Evolutionary conservation across 2,329 filamentous ascomycete genomes (phyloP).

Genomic region (Pyrenophora teres): DNA sequence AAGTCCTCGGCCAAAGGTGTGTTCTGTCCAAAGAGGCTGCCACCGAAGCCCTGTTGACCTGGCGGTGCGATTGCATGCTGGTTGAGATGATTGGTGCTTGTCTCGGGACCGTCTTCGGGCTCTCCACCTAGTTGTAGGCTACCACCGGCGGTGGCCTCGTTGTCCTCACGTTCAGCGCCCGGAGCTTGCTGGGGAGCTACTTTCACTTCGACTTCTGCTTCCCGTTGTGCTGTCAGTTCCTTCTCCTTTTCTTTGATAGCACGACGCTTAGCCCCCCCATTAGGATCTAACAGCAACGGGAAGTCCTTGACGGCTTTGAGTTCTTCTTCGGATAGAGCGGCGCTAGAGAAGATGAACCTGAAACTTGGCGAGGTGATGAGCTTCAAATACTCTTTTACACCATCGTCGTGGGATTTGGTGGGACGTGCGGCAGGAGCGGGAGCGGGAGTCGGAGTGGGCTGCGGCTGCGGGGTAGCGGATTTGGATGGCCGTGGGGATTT

Average conservation of each 20-base stretch:
- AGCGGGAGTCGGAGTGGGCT: constrained; percentile 19
- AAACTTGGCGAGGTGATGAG: constrained; percentile 52
- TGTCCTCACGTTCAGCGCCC: constrained; percentile 65
- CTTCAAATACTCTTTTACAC: constrained; percentile 48
- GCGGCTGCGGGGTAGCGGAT: constrained; percentile 29
- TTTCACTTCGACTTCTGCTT: constrained; percentile 61
- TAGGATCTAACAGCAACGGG: constrained; percentile 81
- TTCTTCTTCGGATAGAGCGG: constrained; percentile 50
- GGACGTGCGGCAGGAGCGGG: constrained; percentile 20
- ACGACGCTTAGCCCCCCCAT: constrained; percentile 80
- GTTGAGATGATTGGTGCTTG: constrained; percentile 61
- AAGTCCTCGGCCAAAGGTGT: constrained; percentile 46
- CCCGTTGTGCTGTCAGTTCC: constrained; percentile 54
- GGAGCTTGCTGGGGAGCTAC: constrained; percentile 48
- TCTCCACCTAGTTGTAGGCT: constrained; percentile 91
- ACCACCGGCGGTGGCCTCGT: constrained; percentile 68
- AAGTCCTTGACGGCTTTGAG: constrained; percentile 60
- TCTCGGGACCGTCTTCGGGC: constrained; percentile 77
- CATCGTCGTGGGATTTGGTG: constrained; percentile 26
- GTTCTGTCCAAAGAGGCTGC: constrained; percentile 42
- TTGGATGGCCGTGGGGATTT: constrained; percentile 35
- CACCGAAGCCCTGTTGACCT: constrained; percentile 66
- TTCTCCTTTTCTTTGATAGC: constrained; percentile 71
- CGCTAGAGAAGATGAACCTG: constrained; percentile 59
- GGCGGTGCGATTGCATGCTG: constrained; percentile 74